phyloP scores from a whole-genome alignment of 2,329 filamentous ascomycete genomes.

The Eurotiales sp. region DNA sequence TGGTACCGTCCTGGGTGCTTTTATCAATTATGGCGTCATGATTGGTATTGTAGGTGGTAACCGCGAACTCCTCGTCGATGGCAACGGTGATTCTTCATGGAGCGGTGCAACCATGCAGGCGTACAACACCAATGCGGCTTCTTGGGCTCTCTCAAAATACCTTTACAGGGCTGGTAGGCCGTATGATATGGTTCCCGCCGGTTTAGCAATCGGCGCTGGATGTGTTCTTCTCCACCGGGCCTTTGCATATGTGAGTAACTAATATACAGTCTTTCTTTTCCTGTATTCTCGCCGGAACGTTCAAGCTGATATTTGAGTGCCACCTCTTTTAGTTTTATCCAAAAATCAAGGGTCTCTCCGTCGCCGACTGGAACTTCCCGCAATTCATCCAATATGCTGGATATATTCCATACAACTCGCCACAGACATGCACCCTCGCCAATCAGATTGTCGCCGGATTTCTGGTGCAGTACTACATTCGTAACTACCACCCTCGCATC shows the following conservation, averaged over 20 bases:
- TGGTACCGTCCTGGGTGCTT: slow-evolving; percentile 13
- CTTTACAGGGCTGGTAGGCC: slow-evolving; percentile 12
- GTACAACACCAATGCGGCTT: slow-evolving; percentile 15
- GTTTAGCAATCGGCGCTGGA: slow-evolving; percentile 12
- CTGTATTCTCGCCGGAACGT: no score
- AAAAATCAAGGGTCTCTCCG: slow-evolving; percentile 41
- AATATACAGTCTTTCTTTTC: neutral
- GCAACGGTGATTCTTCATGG: slow-evolving; percentile 15
- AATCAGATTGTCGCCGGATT: slow-evolving; percentile 44
- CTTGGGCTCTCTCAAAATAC: slow-evolving; percentile 16
- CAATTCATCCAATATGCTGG: slow-evolving; percentile 55
- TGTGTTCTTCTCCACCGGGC: slow-evolving; percentile 9
- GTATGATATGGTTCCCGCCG: slow-evolving; percentile 13
- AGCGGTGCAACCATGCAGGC: slow-evolving; percentile 13
- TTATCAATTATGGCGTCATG: slow-evolving; percentile 16
- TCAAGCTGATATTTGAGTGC: neutral
- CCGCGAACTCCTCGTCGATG: slow-evolving; percentile 4
- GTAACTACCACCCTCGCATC: slow-evolving; percentile 50
- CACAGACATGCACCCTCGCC: slow-evolving; percentile 54
- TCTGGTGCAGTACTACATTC: slow-evolving; percentile 51
- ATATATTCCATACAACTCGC: slow-evolving; percentile 53
- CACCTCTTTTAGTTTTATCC: slow-evolving; percentile 42
- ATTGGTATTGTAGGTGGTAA: slow-evolving; percentile 11
- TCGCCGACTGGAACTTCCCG: slow-evolving; percentile 49
- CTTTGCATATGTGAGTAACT: slow-evolving; percentile 9